A percentile compares a stretch with the other conserved stretches of the same genome.
Evolutionary conservation across 2,329 filamentous ascomycete species (phyloP).

Genomic region (Pseudogymnoascus sp.): DNA sequence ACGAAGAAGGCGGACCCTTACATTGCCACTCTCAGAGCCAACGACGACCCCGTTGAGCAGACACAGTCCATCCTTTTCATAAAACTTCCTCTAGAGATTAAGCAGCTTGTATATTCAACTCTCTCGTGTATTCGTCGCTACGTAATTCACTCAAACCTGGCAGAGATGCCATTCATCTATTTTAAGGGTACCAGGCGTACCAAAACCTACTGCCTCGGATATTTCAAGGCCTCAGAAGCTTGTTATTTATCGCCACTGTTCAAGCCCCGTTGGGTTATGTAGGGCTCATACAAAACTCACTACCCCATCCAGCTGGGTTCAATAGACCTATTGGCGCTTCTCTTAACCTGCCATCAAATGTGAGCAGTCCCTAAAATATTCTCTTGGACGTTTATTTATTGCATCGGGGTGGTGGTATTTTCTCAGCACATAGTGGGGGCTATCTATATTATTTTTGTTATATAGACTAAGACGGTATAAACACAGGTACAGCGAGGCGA

Average conservation of each 20-base stretch:
- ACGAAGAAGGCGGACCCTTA: neutral
- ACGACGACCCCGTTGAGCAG: neutral
- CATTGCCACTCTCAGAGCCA: neutral
- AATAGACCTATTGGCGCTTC: neutral
- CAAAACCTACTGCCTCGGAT: no score
- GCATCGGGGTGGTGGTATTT: no score
- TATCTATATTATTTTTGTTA: no score
- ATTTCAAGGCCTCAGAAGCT: neutral
- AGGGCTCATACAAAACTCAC: neutral
- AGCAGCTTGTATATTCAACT: neutral
- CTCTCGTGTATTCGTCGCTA: neutral
- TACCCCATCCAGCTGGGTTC: neutral
- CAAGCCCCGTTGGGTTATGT: neutral
- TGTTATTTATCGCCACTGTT: neutral
- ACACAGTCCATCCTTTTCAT: neutral
- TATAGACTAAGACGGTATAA: neutral
- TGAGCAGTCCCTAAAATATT: neutral
- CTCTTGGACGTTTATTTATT: no score
- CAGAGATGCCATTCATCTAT: neutral
- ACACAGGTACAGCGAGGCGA: neutral
- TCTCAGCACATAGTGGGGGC: no score
- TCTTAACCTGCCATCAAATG: neutral
- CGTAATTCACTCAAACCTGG: neutral
- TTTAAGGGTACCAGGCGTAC: neutral
- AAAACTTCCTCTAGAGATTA: neutral